A percentile compares a stretch with the other conserved stretches of the same genome.
Evolutionary conservation across 495 filamentous ascomycete genomes (phyloP).

Genomic region (Neurospora sp.): DNA sequence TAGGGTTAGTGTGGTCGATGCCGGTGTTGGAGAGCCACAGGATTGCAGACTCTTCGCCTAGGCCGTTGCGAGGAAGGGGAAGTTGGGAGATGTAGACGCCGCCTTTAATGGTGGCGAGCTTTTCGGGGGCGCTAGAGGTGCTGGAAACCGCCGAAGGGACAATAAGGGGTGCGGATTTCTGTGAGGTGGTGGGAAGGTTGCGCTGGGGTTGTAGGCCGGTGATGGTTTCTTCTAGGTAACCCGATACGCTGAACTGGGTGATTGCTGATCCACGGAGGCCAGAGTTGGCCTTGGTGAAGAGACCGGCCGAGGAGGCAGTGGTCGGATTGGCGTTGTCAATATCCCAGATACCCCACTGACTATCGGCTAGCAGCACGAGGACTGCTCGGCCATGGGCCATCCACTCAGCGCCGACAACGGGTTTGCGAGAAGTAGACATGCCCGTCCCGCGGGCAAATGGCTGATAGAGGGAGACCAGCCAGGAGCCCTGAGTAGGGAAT

Average conservation of each 20-base stretch:
- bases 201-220: constrained; percentile 16
- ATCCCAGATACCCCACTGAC: constrained; percentile 94
- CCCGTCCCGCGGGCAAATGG: constrained; percentile 45
- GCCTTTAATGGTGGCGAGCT: constrained; percentile 38
- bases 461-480: constrained; percentile 61
- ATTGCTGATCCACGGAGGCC: constrained; percentile 56
- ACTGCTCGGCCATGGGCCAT: constrained; percentile 68
- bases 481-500: constrained; percentile 45
- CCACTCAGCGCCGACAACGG: constrained; percentile 75
- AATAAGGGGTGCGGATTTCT: constrained; percentile 24
- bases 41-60: constrained; percentile 52
- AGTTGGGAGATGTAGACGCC: constrained; percentile 51
- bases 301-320: constrained; percentile 28
- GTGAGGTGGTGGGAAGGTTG: constrained; percentile 26
- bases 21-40: constrained; percentile 51
- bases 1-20: constrained; percentile 29
- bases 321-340: constrained; percentile 52
- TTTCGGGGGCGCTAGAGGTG: constrained; percentile 23
- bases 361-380: constrained; percentile 67
- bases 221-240: constrained; percentile 49
- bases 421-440: constrained; percentile 49
- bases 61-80: constrained; percentile 6
- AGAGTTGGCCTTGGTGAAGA: constrained; percentile 47
- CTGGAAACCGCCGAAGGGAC: constrained; percentile 15
- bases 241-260: constrained; percentile 58